Base-by-base conservation (phyloP, 305 asterid genomes). In the Fraxinus angustifolia region DNA sequence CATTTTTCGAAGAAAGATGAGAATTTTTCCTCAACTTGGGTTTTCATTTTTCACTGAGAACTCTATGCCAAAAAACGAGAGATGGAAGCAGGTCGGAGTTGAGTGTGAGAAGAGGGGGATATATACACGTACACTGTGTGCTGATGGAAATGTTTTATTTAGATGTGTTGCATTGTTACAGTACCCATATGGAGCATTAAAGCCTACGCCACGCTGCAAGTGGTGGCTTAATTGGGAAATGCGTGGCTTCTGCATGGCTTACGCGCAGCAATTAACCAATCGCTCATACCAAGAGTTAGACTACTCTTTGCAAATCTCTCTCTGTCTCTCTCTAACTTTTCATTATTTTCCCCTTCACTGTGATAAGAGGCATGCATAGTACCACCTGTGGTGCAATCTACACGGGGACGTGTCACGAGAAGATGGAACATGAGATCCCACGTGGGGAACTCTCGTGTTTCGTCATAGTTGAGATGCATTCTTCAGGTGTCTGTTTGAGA, bases 1-100 rank as follows among this genome's bases (percentile, higher is more conserved):
- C 97, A 93, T 53, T 80, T 84, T 58, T 90, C 93, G 28, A 84
- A 91, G 84, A 87, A 91, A 5, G 85, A 80, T 0, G 86, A 78
- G 60, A 91, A 90, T 4, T 79, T 85, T 3, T 84, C 35, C 28
- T 79, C 87, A 0, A 72, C 85, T 53, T 80, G 80, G 62, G 70
- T 34, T 3, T 26, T 68, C 90, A 89, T 88, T 0, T 1, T 79
- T 19, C 7, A 7, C 12, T 0, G 30, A 42, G 4, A 42, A 42
- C 53, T 10, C 16, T 42, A 42, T 11, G 12, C 53, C 16, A 11
- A 42, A 10, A 2, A 30, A 2, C 0, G 3, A 11, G n/a, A 42
- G 53, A 42, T 11, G n/a, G n/a, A 11, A 42, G 53, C 53, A 2
- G 53, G 16, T 42, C 11, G 53, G 16, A 1, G 16, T 42, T 42